Evolutionary conservation across 495 filamentous ascomycete species (phyloP).

Genomic region (Hypoxylon intermedium): DNA sequence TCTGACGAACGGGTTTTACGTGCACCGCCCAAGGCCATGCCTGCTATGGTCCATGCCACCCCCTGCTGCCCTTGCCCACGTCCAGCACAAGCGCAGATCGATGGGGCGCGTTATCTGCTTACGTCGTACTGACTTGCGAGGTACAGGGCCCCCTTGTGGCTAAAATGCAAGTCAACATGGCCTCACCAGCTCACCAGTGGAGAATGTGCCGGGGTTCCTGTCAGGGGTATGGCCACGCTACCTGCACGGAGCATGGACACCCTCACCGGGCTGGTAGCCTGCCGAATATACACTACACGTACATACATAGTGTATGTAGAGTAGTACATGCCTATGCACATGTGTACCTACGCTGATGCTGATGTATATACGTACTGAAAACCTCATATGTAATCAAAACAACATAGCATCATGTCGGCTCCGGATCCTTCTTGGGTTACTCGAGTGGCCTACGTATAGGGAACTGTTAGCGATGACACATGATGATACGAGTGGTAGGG

Average conservation of each 20-base stretch:
- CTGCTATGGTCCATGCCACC: constrained; percentile 8
- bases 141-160: constrained; percentile 34
- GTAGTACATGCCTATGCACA: too few species aligned
- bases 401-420: too few species aligned
- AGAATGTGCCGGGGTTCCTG: constrained; percentile 14
- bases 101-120: constrained; percentile 32
- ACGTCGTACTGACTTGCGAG: constrained; percentile 27
- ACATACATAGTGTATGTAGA: too few species aligned
- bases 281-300: too few species aligned
- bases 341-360: too few species aligned
- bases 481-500: neutral
- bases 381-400: too few species aligned
- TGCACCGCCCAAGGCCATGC: constrained; percentile 33
- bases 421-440: too few species aligned
- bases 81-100: constrained; percentile 26
- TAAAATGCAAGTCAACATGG: constrained; percentile 41
- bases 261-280: constrained; percentile 8
- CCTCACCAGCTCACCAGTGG: constrained; percentile 27
- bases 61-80: constrained; percentile 28
- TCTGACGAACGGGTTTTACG: constrained; percentile 25
- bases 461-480: too few species aligned
- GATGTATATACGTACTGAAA: neutral
- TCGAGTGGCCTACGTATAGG: too few species aligned
- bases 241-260: constrained; percentile 32
- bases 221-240: constrained; percentile 36